Base-by-base conservation (phyloP, 768 basidiomycete genomes). In the Mycena kentingensis region DNA sequence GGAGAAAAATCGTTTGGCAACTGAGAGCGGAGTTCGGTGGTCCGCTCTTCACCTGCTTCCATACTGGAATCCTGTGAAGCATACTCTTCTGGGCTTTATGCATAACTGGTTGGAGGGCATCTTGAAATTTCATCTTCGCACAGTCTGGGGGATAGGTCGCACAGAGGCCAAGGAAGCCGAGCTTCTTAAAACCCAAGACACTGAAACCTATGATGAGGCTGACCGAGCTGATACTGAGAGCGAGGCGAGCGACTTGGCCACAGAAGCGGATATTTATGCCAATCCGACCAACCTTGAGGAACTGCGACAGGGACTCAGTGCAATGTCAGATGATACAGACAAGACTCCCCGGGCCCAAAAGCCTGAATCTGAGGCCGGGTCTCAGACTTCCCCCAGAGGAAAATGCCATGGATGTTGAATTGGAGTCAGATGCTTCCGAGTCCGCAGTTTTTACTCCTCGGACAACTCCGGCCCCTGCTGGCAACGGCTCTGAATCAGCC, bases 61-160 rank as follows among this genome's bases (percentile, higher is more conserved):
- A 15, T 61, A 64, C 26, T 60, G 59, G 34, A 43, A 65, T 39
- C 59, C 64, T 21, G 53, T 64, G 2, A 36, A 36, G 2, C 43
- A 55, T 55, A 41, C 47, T 25, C n/a, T 58, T 12, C 38, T 64
- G 10, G 61, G 58, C 2, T 47, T 45, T 39, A 60, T 64, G 58
- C 63, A 64, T 45, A 55, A 50, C 38, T 41, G 31, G 44, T 34
- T 57, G 0, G 54, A 60, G 35, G 55, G 61, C 12, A 18, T 54
- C 13, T 34, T 64, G 1, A 24, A 55, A 28, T 19, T 34, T 28
- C 59, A 64, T 19, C 34, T 58, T 2, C 45, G 52, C 15, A 28
- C 18, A 21, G 10, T 55, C 15, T 62, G 61, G 61, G 56, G 60
- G 3, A 28, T 60, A 36, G 63, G 53, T 10, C 46, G 49, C 5